A percentile compares a stretch with the other conserved stretches of the same genome.
Conservation (phyloP, 176 grass and related monocot genomes). For the Neostapfia colusana region DNA sequence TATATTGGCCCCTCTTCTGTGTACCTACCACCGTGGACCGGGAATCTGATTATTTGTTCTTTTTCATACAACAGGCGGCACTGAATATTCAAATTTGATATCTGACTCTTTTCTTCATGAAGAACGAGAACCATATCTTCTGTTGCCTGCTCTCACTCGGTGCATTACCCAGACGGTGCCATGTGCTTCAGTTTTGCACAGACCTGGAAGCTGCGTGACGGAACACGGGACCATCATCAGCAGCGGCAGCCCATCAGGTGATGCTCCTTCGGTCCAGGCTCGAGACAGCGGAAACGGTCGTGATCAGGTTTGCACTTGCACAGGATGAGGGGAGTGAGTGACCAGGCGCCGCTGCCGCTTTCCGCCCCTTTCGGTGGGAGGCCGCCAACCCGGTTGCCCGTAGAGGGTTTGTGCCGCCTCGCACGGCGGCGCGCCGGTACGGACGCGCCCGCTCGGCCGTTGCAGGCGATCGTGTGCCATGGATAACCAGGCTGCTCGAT, state of each 20-base stretch:
- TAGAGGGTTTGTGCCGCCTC: too few species aligned
- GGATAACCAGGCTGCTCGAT: neutral
- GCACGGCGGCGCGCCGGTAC: conserved; percentile 7
- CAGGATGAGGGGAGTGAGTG: neutral
- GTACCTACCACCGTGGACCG: neutral
- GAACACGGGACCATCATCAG: neutral
- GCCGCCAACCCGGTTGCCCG: neutral
- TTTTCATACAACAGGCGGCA: neutral
- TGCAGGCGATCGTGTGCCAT: neutral
- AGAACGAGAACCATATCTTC: neutral
- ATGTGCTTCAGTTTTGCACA: neutral
- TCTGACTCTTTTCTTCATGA: neutral
- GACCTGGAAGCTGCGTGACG: neutral
- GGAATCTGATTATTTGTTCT: neutral
- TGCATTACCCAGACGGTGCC: too few species aligned
- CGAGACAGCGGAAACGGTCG: too few species aligned
- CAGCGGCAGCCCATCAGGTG: neutral
- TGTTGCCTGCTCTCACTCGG: neutral
- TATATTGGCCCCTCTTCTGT: neutral
- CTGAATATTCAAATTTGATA: neutral
- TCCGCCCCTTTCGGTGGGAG: too few species aligned
- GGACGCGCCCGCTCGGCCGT: too few species aligned
- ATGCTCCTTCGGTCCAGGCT: neutral
- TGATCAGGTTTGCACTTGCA: too few species aligned
- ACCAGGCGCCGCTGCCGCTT: neutral